Conservation (phyloP, 768 basidiomycete genomes). For the Tulasnella calospora region DNA sequence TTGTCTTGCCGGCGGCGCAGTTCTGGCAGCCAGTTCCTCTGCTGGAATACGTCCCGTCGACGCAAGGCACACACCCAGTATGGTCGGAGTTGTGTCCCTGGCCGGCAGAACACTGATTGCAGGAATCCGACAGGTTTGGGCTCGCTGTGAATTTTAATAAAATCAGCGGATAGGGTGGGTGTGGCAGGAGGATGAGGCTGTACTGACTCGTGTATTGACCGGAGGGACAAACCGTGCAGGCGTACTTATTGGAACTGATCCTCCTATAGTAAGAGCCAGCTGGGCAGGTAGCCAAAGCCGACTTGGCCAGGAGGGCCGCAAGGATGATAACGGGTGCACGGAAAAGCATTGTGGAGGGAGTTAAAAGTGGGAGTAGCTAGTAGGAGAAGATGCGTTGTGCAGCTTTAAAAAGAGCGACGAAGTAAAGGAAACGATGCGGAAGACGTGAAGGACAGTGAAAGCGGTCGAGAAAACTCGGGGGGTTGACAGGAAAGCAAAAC, state of each 20-base stretch:
- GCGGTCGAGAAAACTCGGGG: neutral
- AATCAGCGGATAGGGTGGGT: too few species aligned
- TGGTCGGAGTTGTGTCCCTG: neutral
- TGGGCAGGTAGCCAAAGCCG: too few species aligned
- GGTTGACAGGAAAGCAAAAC: neutral
- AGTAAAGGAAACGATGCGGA: neutral
- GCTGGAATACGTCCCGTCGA: neutral
- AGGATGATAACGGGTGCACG: neutral
- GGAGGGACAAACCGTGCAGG: too few species aligned
- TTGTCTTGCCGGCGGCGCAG: neutral
- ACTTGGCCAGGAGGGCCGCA: too few species aligned
- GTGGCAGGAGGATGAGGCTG: too few species aligned
- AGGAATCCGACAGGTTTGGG: too few species aligned
- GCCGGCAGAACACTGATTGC: neutral
- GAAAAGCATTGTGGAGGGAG: neutral
- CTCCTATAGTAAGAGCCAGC: too few species aligned
- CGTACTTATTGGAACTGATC: too few species aligned
- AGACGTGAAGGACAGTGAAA: neutral
- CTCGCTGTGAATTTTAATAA: too few species aligned
- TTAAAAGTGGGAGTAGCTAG: neutral
- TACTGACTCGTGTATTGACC: too few species aligned
- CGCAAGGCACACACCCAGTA: neutral
- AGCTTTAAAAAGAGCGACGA: neutral
- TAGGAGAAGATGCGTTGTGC: too few species aligned
- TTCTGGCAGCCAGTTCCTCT: neutral